phyloP scores from a whole-genome alignment of 345 rosid species.

The Kernera saxatilis region DNA sequence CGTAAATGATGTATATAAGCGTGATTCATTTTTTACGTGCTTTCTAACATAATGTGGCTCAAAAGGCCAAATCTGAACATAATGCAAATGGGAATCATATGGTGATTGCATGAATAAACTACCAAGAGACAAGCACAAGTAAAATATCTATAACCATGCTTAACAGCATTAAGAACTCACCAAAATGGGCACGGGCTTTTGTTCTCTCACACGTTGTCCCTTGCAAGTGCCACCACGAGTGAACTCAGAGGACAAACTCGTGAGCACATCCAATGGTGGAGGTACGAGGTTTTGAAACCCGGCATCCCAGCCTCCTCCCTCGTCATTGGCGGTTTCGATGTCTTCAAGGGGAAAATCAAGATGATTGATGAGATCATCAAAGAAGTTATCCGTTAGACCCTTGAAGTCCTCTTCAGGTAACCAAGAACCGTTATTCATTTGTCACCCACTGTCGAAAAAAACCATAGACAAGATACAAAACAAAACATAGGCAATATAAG shows the following conservation, averaged over 20 bases:
- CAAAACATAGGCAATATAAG: not conserved
- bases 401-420: slow-evolving; percentile 48
- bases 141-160: not conserved
- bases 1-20: not conserved
- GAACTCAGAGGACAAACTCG: slow-evolving; percentile 40
- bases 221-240: slow-evolving; percentile 19
- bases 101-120: not conserved
- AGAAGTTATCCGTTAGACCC: slow-evolving; percentile 53
- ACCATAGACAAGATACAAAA: not conserved
- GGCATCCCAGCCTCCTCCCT: slow-evolving; percentile 63
- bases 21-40: not conserved
- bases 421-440: slow-evolving; percentile 48
- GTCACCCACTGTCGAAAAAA: slow-evolving; percentile 23
- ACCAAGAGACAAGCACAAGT: not conserved
- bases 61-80: not conserved
- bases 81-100: not conserved
- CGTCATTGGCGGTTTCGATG: slow-evolving; percentile 35
- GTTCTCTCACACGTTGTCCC: slow-evolving; percentile 16
- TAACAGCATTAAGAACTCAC: slow-evolving; percentile 37
- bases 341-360: slow-evolving; percentile 57
- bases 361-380: slow-evolving; percentile 50
- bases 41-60: too few relatives aligned
- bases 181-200: slow-evolving; percentile 18
- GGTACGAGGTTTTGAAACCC: slow-evolving; percentile 60
- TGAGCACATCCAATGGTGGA: slow-evolving; percentile 53